Evolutionary conservation across 139 green algal species (phyloP), one percentile per base, ranked within the genome.

Genomic region (Chlamydomonas asymmetrica): DNA sequence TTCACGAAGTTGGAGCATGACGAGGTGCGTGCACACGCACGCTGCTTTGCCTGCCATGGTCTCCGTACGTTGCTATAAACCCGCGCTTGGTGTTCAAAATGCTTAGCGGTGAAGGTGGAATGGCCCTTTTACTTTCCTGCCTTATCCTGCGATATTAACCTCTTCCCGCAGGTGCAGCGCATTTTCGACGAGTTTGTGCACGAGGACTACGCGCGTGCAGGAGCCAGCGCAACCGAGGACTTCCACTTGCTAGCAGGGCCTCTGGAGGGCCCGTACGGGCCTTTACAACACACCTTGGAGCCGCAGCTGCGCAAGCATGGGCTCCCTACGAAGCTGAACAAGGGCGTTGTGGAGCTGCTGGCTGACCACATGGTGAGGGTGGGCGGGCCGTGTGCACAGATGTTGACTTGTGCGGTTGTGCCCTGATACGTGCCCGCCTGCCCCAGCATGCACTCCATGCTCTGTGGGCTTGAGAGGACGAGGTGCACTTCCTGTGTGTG

Each of bases 221-320:
- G 95, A 41, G 73, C 75, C 23, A 77, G 68, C 16, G 95, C 95
- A 18, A 92, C 84, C 20, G 80, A 92, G 31, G 89, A 91, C 68
- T 96, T 98, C 63, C 5, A 39, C 3, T 59, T 91, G 34, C 62
- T 50, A 10, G 91, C 90, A 23, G 97, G 97, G 3, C 90, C 94
- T 1, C 78, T 99, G 50, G 77, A 81, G 8, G 86, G 88, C 5
- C 85, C 88, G 23, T 65, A 77, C 29, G 95, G 89, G 31, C 90
- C 91, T 7, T 85, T 99, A 63, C 82, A 85, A 29, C 97, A 99
- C 88, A 98, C 97, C 13, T 70, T 99, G 72, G 97, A 99, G 86
- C 94, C 96, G 4, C 82, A 85, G 38, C 88, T 99, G 71, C 86
- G 97, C 10, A 90, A 94, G 75, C 87, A 97, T 73, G 95, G 95